Percentiles rank a stretch among this genome's conserved stretches.
Evolutionary conservation across 129 eudicot species (phyloP).

Genomic region (Artemisia tridentata): DNA sequence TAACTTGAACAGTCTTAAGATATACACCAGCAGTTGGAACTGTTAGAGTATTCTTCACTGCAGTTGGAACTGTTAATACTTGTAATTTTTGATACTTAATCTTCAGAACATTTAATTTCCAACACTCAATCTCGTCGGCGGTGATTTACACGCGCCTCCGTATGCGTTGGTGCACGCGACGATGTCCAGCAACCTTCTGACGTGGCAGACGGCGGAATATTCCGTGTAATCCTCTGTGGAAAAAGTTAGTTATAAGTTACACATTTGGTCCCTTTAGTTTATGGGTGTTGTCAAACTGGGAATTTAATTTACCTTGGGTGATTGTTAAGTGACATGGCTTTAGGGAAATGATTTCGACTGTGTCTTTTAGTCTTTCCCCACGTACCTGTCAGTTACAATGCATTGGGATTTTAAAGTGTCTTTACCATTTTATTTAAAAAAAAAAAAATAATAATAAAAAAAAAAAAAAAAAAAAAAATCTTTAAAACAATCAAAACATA

Average conservation of each 20-base stretch:
- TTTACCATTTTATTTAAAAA: too few relatives aligned
- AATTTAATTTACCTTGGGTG: slow-evolving; percentile 51
- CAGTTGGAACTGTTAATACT: too few relatives aligned
- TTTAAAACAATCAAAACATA: too few relatives aligned
- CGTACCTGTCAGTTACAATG: slow-evolving; percentile 52
- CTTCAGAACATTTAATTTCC: too few relatives aligned
- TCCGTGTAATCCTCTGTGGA: slow-evolving; percentile 76
- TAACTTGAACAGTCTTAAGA: too few relatives aligned
- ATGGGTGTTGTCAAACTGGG: not conserved
- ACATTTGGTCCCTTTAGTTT: slow-evolving; percentile 7
- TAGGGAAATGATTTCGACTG: slow-evolving; percentile 62
- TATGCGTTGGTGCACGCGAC: slow-evolving; percentile 87
- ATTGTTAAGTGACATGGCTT: slow-evolving; percentile 76
- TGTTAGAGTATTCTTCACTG: too few relatives aligned
- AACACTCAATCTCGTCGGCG: slow-evolving; percentile 33
- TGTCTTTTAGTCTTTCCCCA: slow-evolving; percentile 68
- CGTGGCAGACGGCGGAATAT: slow-evolving; percentile 66
- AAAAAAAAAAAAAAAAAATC: too few relatives aligned
- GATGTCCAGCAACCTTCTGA: slow-evolving; percentile 83
- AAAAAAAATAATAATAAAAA: too few relatives aligned
- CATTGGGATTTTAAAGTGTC: not conserved
- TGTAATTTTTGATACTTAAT: too few relatives aligned
- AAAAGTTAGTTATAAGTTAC: not conserved
- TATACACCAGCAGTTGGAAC: too few relatives aligned
- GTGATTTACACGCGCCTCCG: slow-evolving; percentile 47